A percentile compares a stretch with the other conserved stretches of the same genome.
These are phyloP conservation scores for Cucurbita argyrosperma DNA, from an alignment of 306 rosid species.

Conservation along the genomic window DNA sequence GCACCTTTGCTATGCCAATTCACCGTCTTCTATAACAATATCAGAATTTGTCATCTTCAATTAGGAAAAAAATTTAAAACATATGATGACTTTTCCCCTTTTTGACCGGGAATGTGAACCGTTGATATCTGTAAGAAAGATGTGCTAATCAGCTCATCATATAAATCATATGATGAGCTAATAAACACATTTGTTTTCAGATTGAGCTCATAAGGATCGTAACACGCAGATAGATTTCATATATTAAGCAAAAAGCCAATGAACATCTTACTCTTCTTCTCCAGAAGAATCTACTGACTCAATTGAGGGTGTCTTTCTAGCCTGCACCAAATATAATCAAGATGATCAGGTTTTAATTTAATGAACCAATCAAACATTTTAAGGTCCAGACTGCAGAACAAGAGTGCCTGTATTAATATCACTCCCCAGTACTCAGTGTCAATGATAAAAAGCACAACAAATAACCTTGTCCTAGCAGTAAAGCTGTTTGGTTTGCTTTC, in stretches of 20 bases:
- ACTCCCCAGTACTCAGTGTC: not conserved
- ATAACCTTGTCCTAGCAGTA: not conserved
- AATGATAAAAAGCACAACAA: not conserved
- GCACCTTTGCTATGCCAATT: not conserved
- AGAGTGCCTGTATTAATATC: not conserved
- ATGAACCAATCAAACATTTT: not conserved
- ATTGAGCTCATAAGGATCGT: not conserved
- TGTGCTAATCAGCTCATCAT: not conserved
- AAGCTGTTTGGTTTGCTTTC: not conserved
- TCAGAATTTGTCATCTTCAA: not conserved
- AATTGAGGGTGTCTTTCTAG: slow-evolving; percentile 75
- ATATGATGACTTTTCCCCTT: not conserved
- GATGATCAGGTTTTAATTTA: not conserved
- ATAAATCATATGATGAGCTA: not conserved
- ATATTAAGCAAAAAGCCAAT: not conserved
- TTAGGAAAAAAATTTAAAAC: not conserved
- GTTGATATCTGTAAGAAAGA: not conserved
- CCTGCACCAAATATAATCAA: slow-evolving; percentile 37
- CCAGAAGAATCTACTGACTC: slow-evolving; percentile 96
- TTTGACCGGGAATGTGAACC: not conserved
- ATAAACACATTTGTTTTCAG: not conserved
- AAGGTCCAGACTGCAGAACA: not conserved
- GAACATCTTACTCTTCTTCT: slow-evolving; percentile 87
- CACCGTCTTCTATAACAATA: not conserved
- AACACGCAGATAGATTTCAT: not conserved